Percentiles rank a stretch among this genome's conserved stretches.
phyloP scores from a whole-genome alignment of 176 grass and related monocot species.

The Carex cristatella region DNA sequence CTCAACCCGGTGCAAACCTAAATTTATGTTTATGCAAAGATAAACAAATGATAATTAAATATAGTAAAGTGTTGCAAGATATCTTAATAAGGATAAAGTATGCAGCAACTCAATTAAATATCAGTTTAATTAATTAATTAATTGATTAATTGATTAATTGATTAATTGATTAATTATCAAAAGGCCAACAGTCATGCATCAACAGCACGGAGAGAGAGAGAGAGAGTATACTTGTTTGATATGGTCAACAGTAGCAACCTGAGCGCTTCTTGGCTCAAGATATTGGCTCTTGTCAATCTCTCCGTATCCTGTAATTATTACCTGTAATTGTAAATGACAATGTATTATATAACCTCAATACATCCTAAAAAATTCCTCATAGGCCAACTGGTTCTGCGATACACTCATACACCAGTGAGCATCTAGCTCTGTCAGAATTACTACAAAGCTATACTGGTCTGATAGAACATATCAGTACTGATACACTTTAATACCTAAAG shows the following conservation, averaged over 20 bases:
- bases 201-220: not conserved
- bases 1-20: conserved; percentile 80
- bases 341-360: conserved; percentile 1
- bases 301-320: conserved; percentile 73
- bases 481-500: not conserved
- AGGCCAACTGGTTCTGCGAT: not conserved
- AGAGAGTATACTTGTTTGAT: conserved; percentile 58
- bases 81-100: not conserved
- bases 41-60: conserved; percentile 8
- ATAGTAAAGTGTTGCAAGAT: conserved; percentile 5
- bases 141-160: conserved; percentile 10
- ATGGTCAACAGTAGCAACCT: conserved; percentile 95
- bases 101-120: not conserved
- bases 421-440: not conserved
- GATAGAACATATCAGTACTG: not conserved
- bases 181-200: not conserved
- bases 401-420: not conserved
- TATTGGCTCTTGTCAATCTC: conserved; percentile 74
- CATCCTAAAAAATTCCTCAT: not conserved
- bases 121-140: not conserved
- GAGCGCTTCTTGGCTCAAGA: conserved; percentile 83
- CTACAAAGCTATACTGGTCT: not conserved
- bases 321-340: conserved; percentile 37
- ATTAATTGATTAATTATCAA: conserved; percentile 10
- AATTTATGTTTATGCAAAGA: conserved; percentile 11